These are phyloP conservation scores for Lentithecium fluviatile DNA, from an alignment of 495 filamentous ascomycete genomes.

Conservation along the genomic window DNA sequence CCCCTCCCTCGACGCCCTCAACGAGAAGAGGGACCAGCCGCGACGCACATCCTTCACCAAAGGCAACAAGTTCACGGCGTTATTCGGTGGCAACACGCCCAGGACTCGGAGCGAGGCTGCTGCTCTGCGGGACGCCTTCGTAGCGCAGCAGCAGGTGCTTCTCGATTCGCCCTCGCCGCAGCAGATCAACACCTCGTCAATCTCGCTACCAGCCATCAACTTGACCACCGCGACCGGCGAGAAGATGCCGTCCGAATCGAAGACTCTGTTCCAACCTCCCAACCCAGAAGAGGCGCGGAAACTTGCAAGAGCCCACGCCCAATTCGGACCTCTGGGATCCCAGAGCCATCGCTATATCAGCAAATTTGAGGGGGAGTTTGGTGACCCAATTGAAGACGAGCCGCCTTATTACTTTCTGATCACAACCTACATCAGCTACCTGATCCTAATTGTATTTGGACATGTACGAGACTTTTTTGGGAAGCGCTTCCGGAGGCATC, in stretches of 20 bases:
- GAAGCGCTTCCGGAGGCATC: slow-evolving; percentile 81
- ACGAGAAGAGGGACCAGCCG: slow-evolving; percentile 37
- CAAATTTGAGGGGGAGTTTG: slow-evolving; percentile 74
- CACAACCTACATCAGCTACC: slow-evolving; percentile 95
- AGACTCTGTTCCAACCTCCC: slow-evolving; percentile 84
- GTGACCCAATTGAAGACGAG: slow-evolving; percentile 86
- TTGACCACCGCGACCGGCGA: slow-evolving; percentile 84
- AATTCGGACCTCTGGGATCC: slow-evolving; percentile 85
- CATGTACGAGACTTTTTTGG: slow-evolving; percentile 97
- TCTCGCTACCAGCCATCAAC: slow-evolving; percentile 88
- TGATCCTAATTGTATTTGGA: slow-evolving; percentile 92
- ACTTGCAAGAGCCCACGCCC: slow-evolving; percentile 76
- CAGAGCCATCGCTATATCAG: slow-evolving; percentile 82
- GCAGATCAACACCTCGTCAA: slow-evolving; percentile 62
- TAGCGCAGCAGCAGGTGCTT: slow-evolving; percentile 56
- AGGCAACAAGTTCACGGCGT: slow-evolving; percentile 57
- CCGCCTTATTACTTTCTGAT: slow-evolving; percentile 95
- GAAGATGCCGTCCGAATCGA: slow-evolving; percentile 65
- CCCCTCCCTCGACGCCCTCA: slow-evolving; percentile 34
- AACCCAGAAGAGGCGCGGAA: slow-evolving; percentile 78
- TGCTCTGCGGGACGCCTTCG: slow-evolving; percentile 57
- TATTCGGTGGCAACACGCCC: slow-evolving; percentile 60
- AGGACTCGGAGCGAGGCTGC: slow-evolving; percentile 57
- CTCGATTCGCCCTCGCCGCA: slow-evolving; percentile 59
- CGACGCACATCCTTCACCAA: slow-evolving; percentile 61